Evolutionary conservation across 768 basidiomycete genomes (phyloP), one percentile per base, ranked within the genome.

Genomic region (Tulasnella sp.): DNA sequence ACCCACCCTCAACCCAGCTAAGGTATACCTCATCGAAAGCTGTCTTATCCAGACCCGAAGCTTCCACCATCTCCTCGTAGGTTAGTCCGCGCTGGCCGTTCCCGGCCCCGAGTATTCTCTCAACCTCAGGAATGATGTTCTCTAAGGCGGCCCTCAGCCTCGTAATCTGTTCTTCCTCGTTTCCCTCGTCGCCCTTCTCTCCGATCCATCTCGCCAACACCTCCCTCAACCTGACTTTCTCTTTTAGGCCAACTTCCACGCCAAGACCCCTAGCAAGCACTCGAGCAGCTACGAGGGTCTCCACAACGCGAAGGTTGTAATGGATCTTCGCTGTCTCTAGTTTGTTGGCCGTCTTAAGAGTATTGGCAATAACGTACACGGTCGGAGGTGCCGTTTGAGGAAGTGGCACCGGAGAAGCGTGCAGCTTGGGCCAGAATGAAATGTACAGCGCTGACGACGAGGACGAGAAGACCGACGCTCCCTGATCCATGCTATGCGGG

Each of bases 291-390:
- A 90, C 91, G 26, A 95, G 90, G 0, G 92, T 93, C 84, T 98
- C 95, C n/a, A 96, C 92, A 44, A 96, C 95, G 44, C 94, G 93
- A 20, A 96, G 87, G 82, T 98, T 97, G 86, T 97, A 96, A 69
- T 90, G 88, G 46, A 87, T 88, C 81, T 91, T 92, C 1, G 93
- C 92, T 46, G 89, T 90, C 76, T 90, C 87, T 0, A 90, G 89
- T 83, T 96, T 95, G 83, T 95, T 91, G 39, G 92, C 89, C 32
- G 92, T 89, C 44, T 94, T 90, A 51, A 94, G 90, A 23, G 93
- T 93, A 85, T 94, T 93, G n/a, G 92, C 91, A 82, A 90, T 89
- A 77, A 94, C 91, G 82, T 93, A 91, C 18, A 90, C 88, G 0
- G 89, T 87, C 37, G 86, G 82, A 1, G 83, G 83, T 15, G 82